These are phyloP conservation scores for Phytophthora pistaciae DNA, from an alignment of 352 stramenopile species.

Conservation along the genomic window DNA sequence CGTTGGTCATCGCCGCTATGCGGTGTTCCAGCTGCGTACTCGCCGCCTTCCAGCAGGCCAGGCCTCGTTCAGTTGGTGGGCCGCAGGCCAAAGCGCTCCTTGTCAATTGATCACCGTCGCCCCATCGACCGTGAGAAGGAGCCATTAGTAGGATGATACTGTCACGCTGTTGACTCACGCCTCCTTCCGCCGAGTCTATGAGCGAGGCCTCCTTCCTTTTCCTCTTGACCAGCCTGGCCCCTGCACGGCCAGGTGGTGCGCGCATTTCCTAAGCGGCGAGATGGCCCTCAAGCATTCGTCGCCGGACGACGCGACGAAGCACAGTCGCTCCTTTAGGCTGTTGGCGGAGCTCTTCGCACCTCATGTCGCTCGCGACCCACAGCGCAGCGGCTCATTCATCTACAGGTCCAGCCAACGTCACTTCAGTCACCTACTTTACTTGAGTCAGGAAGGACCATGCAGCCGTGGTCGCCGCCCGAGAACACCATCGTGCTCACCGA, in stretches of 20 bases:
- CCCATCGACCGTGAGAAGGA: constrained; percentile 25
- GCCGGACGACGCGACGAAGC: constrained; percentile 32
- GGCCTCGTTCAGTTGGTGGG: neutral
- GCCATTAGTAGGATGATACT: constrained; percentile 13
- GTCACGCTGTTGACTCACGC: neutral
- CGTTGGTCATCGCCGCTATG: neutral
- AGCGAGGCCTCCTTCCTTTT: constrained; percentile 12
- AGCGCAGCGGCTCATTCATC: constrained; percentile 5
- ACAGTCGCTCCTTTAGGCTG: constrained; percentile 24
- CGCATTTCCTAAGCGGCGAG: constrained; percentile 13
- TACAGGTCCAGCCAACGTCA: constrained; percentile 2
- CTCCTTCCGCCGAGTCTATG: neutral
- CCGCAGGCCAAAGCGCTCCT: too few relatives aligned
- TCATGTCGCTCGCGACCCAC: constrained; percentile 19
- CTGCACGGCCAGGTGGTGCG: constrained; percentile 27
- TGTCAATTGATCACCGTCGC: constrained; percentile 2
- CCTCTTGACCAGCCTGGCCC: constrained; percentile 8
- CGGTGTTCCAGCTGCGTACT: constrained; percentile 9
- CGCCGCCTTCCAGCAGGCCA: constrained; percentile 14
- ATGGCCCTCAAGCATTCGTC: constrained; percentile 22
- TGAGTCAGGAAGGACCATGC: constrained; percentile 19
- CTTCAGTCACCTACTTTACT: neutral
- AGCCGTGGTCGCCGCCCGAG: constrained; percentile 25
- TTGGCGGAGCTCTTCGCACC: neutral
- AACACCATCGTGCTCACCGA: constrained; percentile 25